Evolutionary conservation across 1,284 basidiomycete species (phyloP).

Genomic region (Fomitiporia mediterranea): DNA sequence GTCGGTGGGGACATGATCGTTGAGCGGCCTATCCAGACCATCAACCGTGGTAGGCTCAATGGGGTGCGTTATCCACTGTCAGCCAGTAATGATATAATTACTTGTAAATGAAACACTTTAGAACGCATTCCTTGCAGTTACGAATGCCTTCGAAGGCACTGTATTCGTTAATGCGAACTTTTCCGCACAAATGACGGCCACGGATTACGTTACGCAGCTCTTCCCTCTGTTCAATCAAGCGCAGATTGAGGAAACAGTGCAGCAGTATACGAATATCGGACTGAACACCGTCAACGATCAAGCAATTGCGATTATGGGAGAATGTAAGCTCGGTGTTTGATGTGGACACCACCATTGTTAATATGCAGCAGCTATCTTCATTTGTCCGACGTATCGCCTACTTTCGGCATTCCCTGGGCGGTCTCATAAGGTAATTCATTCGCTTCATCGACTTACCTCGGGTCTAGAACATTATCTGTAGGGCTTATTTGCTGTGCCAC

Average conservation of each 20-base stretch:
- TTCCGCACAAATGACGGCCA: conserved; percentile 27
- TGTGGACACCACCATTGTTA: neutral
- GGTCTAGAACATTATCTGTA: conserved; percentile 11
- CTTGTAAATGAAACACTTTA: conserved; percentile 32
- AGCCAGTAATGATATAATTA: neutral
- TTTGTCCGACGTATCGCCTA: conserved; percentile 32
- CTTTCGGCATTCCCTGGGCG: conserved; percentile 27
- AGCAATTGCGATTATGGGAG: conserved; percentile 37
- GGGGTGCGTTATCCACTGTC: conserved; percentile 8
- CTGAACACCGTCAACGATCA: conserved; percentile 27
- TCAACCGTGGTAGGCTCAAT: conserved; percentile 24
- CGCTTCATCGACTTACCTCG: neutral
- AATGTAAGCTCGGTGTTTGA: conserved; percentile 31
- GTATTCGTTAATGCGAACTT: conserved; percentile 34
- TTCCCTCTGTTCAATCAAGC: conserved; percentile 33
- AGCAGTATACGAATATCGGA: conserved; percentile 29
- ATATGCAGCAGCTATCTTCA: conserved; percentile 29
- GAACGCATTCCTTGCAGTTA: conserved; percentile 31
- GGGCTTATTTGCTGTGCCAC: conserved; percentile 31
- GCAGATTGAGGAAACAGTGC: conserved; percentile 27
- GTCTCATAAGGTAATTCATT: conserved; percentile 4
- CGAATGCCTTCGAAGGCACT: conserved; percentile 39
- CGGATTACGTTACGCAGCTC: conserved; percentile 34
- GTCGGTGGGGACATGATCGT: conserved; percentile 43
- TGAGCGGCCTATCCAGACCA: conserved; percentile 36